Percentiles rank a stretch among this genome's conserved stretches.
phyloP scores from a whole-genome alignment of 306 rosid species.

The Malus domestica region DNA sequence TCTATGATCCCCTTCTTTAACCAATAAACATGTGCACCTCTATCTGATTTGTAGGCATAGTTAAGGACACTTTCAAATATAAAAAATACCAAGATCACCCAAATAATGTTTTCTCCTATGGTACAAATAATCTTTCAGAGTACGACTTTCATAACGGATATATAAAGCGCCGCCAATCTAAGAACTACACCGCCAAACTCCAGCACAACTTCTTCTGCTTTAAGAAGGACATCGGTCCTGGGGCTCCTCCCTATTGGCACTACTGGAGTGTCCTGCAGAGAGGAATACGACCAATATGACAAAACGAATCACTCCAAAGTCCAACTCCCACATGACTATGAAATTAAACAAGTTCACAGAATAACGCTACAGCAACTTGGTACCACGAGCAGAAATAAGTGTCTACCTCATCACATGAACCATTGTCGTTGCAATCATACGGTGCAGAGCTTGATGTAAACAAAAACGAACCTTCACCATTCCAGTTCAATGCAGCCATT shows the following conservation, averaged over 20 bases:
- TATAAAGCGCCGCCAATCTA: conserved; percentile 86
- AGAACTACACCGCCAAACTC: conserved; percentile 78
- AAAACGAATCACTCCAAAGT: neutral
- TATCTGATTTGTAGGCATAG: conserved; percentile 60
- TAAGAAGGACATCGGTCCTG: conserved; percentile 76
- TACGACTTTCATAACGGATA: conserved; percentile 54
- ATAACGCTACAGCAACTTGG: conserved; percentile 4
- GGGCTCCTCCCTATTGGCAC: conserved; percentile 90
- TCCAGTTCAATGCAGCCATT: conserved; percentile 66
- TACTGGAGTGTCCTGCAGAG: conserved; percentile 61
- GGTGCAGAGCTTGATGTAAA: conserved; percentile 95
- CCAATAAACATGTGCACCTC: conserved; percentile 87
- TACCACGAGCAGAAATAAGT: conserved; percentile 1
- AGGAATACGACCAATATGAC: conserved; percentile 11
- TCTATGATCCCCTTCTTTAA: conserved; percentile 77
- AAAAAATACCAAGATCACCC: neutral
- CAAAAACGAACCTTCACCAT: conserved; percentile 77
- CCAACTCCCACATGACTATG: neutral
- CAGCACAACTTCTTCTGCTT: conserved; percentile 68
- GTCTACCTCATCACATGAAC: conserved; percentile 77
- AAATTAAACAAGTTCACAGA: neutral
- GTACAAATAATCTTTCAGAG: conserved; percentile 9
- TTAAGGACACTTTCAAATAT: conserved; percentile 40
- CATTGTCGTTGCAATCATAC: conserved; percentile 75
- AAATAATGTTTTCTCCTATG: neutral